These are phyloP conservation scores for Neonectria coccinea DNA, from an alignment of 2,329 filamentous ascomycete species.

Conservation along the genomic window DNA sequence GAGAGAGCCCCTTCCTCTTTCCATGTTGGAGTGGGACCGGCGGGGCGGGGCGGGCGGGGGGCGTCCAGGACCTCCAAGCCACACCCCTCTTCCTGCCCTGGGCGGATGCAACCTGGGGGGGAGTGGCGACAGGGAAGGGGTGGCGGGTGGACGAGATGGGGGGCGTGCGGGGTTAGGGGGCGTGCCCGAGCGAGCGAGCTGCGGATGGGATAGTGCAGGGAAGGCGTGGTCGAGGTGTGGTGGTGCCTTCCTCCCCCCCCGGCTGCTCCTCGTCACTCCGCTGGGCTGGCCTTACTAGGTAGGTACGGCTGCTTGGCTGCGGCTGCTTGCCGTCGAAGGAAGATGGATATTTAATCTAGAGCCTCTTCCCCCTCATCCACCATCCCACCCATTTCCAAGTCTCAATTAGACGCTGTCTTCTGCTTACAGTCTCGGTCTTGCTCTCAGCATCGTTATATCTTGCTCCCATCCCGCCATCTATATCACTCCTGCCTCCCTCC, in stretches of 20 bases:
- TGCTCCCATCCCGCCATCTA: constrained; percentile 11
- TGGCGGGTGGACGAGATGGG: background rate
- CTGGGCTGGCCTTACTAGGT: constrained; percentile 19
- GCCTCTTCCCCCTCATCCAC: constrained; percentile 46
- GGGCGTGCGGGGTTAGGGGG: constrained; percentile 1
- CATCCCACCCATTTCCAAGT: constrained; percentile 40
- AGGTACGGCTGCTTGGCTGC: constrained; percentile 25
- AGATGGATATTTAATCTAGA: constrained; percentile 48
- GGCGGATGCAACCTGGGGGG: background rate
- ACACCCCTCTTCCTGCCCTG: background rate
- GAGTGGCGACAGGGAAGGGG: background rate
- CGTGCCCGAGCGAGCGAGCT: constrained; percentile 15
- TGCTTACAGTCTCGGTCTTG: constrained; percentile 6
- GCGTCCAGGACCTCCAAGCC: background rate
- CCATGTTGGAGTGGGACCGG: constrained; percentile 12
- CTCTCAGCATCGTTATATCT: constrained; percentile 8
- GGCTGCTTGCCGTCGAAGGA: constrained; percentile 33
- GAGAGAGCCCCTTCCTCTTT: background rate
- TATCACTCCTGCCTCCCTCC: constrained; percentile 7
- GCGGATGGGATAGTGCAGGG: constrained; percentile 14
- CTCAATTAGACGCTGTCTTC: constrained; percentile 26
- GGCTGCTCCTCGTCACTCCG: constrained; percentile 33
- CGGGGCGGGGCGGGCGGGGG: constrained; percentile 18
- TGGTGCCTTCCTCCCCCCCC: constrained; percentile 13
- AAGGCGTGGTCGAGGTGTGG: constrained; percentile 15